Evolutionary conservation across 2,329 filamentous ascomycete genomes (phyloP).

Genomic region (Diaporthe capsici): DNA sequence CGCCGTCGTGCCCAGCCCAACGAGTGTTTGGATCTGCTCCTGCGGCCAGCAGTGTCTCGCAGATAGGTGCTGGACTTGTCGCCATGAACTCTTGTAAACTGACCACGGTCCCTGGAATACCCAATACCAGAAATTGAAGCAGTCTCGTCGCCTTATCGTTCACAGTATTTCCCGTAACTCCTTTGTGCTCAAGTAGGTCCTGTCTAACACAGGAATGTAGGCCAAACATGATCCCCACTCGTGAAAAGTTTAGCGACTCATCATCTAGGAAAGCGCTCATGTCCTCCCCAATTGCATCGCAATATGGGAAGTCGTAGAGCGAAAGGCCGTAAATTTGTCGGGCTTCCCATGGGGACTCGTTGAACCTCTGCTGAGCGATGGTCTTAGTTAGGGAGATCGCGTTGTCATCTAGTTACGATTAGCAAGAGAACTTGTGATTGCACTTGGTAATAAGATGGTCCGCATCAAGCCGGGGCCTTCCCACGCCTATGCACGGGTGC

Average conservation of each 20-base stretch:
- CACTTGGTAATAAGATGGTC: neutral
- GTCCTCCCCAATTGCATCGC: neutral
- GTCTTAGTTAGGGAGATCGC: neutral
- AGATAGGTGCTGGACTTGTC: neutral
- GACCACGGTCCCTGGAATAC: neutral
- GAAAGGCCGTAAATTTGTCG: neutral
- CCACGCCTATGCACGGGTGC: neutral
- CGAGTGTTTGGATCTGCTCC: neutral
- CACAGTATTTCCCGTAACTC: neutral
- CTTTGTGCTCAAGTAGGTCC: neutral
- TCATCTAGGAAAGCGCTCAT: neutral
- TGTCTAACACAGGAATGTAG: neutral
- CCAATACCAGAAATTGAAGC: neutral
- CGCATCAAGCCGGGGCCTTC: neutral
- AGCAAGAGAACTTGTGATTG: neutral
- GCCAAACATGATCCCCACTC: constrained; percentile 6
- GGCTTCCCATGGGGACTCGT: neutral
- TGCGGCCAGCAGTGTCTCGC: neutral
- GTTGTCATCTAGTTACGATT: neutral
- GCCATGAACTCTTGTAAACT: neutral
- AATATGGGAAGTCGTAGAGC: neutral
- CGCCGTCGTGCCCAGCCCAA: neutral
- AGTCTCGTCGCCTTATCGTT: neutral
- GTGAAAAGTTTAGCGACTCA: neutral
- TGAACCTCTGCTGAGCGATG: neutral